Evolutionary conservation across 129 eudicot genomes (phyloP), one percentile per base, ranked within the genome.

Genomic region (Mikania micrantha): DNA sequence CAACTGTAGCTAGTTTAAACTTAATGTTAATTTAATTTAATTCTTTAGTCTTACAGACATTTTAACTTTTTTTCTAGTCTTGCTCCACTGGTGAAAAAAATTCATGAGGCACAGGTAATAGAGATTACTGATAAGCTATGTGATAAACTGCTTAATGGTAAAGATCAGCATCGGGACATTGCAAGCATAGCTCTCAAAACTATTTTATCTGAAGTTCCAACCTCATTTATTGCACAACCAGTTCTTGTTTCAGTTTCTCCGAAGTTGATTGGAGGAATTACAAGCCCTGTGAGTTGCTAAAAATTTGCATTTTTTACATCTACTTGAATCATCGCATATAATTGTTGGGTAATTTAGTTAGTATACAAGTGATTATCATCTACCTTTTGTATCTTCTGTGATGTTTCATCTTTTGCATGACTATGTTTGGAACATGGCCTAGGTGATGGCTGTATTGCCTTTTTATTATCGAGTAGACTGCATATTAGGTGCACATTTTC

Each of bases 101-200:
- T 94, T 50, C 84, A 76, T 1, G 88, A 83, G 77, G 80, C 73
- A 62, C 96, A 84, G 63, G 88, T 94, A 17, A 72, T 94, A 68
- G 96, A 90, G 58, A 94, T 94, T 95, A 67, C 95, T 20, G 63
- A 79, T 70, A 94, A 81, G 78, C 97, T 94, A 64, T 89, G 97
- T 75, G 90, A 83, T 65, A 94, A 94, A 57, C 72, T 94, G 70
- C 83, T 94, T 47, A 94, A 94, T 70, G 95, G 91, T 42, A 94
- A 94, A 80, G 99, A 90, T 38, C 97, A 86, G 72, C 86, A 94
- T 78, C 97, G 90, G 9, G 97, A 94, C 66, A 88, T 90, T 74
- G 95, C 99, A 41, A 90, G 97, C 87, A 94, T 94, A 69, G 99
- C 99, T 60, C 67, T 94, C 80, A 94, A 90, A 88, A 94, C 99